Base-by-base conservation (phyloP, 495 filamentous ascomycete genomes). In the Eremomyces bilateralis region DNA sequence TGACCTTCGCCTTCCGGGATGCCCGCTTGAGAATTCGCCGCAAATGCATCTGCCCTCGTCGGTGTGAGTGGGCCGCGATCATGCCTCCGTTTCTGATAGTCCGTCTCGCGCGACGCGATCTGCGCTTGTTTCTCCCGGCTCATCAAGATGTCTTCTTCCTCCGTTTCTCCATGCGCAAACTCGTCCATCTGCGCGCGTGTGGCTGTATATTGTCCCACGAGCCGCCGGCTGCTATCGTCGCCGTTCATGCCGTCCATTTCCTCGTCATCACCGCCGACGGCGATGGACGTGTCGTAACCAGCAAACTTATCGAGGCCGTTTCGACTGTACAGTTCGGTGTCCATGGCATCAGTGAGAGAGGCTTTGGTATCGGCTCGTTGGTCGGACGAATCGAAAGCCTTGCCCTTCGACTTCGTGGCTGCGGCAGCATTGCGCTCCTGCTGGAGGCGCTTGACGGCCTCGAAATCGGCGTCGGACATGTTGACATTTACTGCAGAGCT, bases 171-270 rank as follows among this genome's bases (percentile, higher is more conserved):
- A 29, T 62, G 71, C 5, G 85, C 80, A 58, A 94, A 85, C 62
- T 99, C 90, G 52, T 92, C 80, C 53, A 95, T 79, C 60, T 93
- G 80, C 34, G 73, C 69, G 44, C 67, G 71, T 12, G 83, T 81
- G 15, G 90, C 90, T 10, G 90, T 99, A 56, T 95, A 99, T 56
- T 99, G 90, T 38, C 84, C 90, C 20, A 95, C 82, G 39, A 99
- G 61, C 45, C 76, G 69, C 48, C 78, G 69, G 44, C 71, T 68
- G 35, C 64, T 72, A 48, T 79, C 73, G 5, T 22, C 33, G 42
- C 58, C 71, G 50, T 80, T 73, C 42, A 62, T 71, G 67, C 83
- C 82, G 31, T 67, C 64, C 58, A 80, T 80, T 22, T 80, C 74
- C 22, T 82, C 82, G 42, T 82, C 80, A 47, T 90, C 83, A 53